These are phyloP conservation scores for Monilinia fructicola DNA, from an alignment of 2,329 filamentous ascomycete genomes.

Conservation along the genomic window DNA sequence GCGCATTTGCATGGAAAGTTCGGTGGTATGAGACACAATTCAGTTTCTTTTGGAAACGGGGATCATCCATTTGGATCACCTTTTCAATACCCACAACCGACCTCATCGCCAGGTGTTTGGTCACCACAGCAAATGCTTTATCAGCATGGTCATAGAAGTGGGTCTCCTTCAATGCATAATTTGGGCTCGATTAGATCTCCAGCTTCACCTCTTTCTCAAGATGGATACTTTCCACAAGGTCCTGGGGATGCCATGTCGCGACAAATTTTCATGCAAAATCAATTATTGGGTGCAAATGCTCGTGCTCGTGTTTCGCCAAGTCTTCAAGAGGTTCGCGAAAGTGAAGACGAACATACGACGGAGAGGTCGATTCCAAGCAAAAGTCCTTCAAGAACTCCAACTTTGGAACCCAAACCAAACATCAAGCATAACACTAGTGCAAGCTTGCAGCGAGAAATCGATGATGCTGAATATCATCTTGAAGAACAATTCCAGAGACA, in stretches of 20 bases:
- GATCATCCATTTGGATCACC: conserved; percentile 61
- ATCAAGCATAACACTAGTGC: conserved; percentile 69
- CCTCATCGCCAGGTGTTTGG: conserved; percentile 58
- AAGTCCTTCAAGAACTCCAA: conserved; percentile 54
- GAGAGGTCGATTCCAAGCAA: conserved; percentile 40
- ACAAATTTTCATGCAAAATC: conserved; percentile 50
- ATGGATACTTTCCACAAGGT: conserved; percentile 40
- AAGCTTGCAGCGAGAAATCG: conserved; percentile 78
- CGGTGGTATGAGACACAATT: conserved; percentile 64
- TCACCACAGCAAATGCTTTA: conserved; percentile 54
- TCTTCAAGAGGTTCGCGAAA: conserved; percentile 72
- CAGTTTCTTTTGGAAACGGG: conserved; percentile 61
- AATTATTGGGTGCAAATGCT: conserved; percentile 45
- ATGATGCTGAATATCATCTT: conserved; percentile 81
- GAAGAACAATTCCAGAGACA: conserved; percentile 78
- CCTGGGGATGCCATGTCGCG: conserved; percentile 44
- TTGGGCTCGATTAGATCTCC: conserved; percentile 61
- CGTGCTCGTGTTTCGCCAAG: conserved; percentile 57
- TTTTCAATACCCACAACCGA: conserved; percentile 63
- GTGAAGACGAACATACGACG: conserved; percentile 58
- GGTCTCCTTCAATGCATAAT: conserved; percentile 63
- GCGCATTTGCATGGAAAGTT: conserved; percentile 55
- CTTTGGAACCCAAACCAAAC: conserved; percentile 55
- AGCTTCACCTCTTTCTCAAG: conserved; percentile 57
- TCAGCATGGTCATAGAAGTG: conserved; percentile 54